Percentiles rank a stretch among this genome's conserved stretches.
These are phyloP conservation scores for Malus asiatica DNA, from an alignment of 306 rosid species.

Conservation along the genomic window DNA sequence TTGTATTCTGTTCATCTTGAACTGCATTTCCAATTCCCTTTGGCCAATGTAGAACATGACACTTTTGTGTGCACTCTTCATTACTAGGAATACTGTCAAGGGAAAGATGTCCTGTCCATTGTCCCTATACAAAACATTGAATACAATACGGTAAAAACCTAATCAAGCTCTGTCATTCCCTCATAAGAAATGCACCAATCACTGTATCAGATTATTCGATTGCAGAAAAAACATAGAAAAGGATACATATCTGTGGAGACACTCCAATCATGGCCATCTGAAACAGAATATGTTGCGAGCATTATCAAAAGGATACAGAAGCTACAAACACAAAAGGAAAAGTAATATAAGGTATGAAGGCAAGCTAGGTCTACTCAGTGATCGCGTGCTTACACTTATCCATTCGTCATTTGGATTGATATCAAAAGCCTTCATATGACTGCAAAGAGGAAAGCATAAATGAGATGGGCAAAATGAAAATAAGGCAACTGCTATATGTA, in stretches of 20 bases:
- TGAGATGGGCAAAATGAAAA: conserved; percentile 7
- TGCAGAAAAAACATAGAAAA: conserved; percentile 4
- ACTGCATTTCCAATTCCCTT: conserved; percentile 91
- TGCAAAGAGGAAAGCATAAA: conserved; percentile 36
- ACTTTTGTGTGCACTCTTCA: conserved; percentile 89
- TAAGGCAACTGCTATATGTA: neutral
- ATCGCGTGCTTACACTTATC: conserved; percentile 65
- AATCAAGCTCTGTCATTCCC: neutral
- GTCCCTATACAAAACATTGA: conserved; percentile 3
- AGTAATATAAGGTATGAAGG: neutral
- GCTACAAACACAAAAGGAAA: conserved; percentile 2
- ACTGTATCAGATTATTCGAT: neutral
- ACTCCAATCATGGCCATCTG: conserved; percentile 95
- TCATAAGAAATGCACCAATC: neutral
- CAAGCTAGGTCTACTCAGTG: neutral
- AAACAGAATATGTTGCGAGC: conserved; percentile 27
- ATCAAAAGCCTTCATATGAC: conserved; percentile 94
- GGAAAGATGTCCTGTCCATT: conserved; percentile 23
- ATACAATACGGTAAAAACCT: conserved; percentile 1
- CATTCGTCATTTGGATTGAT: conserved; percentile 91
- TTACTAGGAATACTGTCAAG: conserved; percentile 54
- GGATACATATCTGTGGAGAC: conserved; percentile 98
- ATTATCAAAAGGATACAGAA: conserved; percentile 12
- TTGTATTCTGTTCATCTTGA: conserved; percentile 70
- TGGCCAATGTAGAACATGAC: conserved; percentile 92